Percentiles rank a stretch among this genome's conserved stretches.
Evolutionary conservation across 441 rosid species (phyloP).

Genomic region (Gossypium schwendimanii): DNA sequence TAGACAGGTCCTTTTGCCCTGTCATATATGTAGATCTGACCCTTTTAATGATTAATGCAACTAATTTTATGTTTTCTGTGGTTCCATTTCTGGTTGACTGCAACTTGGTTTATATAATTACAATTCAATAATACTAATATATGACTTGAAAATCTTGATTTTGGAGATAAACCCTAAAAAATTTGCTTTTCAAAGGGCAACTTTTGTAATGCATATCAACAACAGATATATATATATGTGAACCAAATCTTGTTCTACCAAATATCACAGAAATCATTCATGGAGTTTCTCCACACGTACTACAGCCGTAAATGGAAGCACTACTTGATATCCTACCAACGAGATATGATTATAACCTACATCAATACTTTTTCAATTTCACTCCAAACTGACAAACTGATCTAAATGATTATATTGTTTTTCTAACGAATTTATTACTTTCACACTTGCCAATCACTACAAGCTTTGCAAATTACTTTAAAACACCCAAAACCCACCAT

Average conservation of each 20-base stretch:
- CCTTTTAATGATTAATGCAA: not conserved
- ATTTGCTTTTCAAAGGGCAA: not conserved
- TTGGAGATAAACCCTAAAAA: not conserved
- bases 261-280: not conserved
- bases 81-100: not conserved
- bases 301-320: not conserved
- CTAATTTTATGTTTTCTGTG: not conserved
- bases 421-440: not conserved
- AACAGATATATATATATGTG: not conserved
- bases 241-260: not conserved
- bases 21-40: not conserved
- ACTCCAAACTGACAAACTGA: not conserved
- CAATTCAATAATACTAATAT: not conserved
- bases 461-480: not conserved
- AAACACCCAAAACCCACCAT: not conserved
- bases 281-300: not conserved
- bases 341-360: not conserved
- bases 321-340: not conserved
- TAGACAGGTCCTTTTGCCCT: not conserved
- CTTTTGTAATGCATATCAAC: not conserved
- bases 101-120: not conserved
- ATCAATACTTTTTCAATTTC: not conserved
- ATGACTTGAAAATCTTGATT: not conserved
- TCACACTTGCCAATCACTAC: constrained; percentile 2
- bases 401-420: not conserved